Evolutionary conservation across 306 rosid genomes (phyloP).

Genomic region (Cucumis hystrix): DNA sequence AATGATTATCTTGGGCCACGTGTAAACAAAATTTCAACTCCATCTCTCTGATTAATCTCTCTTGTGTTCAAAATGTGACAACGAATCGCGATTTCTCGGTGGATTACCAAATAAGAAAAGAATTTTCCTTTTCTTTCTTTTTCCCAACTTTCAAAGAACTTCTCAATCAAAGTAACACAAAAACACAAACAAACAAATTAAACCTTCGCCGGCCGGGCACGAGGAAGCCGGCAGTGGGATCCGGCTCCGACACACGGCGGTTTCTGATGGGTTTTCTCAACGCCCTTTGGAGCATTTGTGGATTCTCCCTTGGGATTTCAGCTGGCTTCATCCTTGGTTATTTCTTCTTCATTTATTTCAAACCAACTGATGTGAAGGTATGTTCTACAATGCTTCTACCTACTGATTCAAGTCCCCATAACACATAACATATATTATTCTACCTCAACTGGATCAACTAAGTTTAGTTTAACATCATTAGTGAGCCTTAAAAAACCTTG

Average conservation of each 20-base stretch:
- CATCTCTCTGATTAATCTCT: background rate
- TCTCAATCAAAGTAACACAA: background rate
- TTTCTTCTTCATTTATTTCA: constrained; percentile 54
- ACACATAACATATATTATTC: no score
- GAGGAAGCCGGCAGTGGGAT: background rate
- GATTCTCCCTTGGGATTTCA: constrained; percentile 63
- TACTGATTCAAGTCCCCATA: no score
- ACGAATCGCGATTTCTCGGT: background rate
- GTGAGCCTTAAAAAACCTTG: no score
- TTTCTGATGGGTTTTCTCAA: constrained; percentile 54
- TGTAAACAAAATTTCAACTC: background rate
- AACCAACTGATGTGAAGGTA: constrained; percentile 54
- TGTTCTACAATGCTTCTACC: background rate
- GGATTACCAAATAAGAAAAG: background rate
- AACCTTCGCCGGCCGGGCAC: background rate
- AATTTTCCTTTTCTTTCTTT: background rate
- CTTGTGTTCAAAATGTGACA: background rate
- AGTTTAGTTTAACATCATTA: no score
- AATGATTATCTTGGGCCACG: background rate
- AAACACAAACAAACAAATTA: background rate
- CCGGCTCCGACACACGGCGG: background rate
- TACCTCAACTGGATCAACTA: no score
- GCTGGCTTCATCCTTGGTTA: constrained; percentile 58
- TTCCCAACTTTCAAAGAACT: background rate
- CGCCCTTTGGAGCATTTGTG: constrained; percentile 47